A percentile compares a stretch with the other conserved stretches of the same genome.
Evolutionary conservation across 306 rosid genomes (phyloP).

Genomic region (Castanopsis chinensis): DNA sequence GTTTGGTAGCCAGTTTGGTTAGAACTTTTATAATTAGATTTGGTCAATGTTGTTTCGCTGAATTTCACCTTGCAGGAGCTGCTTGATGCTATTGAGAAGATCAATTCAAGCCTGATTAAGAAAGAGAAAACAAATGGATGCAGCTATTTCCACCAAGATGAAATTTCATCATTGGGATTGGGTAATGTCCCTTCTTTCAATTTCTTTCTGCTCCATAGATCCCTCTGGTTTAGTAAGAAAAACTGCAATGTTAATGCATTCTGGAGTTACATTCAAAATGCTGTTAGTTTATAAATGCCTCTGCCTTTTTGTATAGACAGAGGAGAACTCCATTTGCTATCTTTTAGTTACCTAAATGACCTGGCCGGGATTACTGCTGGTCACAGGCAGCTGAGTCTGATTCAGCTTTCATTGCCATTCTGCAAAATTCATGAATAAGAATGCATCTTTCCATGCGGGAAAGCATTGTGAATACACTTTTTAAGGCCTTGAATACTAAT

Average conservation of each 20-base stretch:
- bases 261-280: no score
- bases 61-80: conserved; percentile 52
- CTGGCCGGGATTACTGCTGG: no score
- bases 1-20: not conserved
- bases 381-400: no score
- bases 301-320: no score
- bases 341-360: no score
- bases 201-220: not conserved
- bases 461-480: not conserved
- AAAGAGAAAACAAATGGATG: conserved; percentile 45
- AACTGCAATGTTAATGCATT: not conserved
- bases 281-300: no score
- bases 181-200: conserved; percentile 36
- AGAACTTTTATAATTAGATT: not conserved
- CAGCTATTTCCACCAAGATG: conserved; percentile 70
- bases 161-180: conserved; percentile 68
- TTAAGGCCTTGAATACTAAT: no score
- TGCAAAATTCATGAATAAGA: no score
- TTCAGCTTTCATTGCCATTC: no score
- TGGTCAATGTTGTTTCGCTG: not conserved
- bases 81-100: conserved; percentile 77
- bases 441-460: no score
- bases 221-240: not conserved
- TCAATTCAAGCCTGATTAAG: conserved; percentile 62
- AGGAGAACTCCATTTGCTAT: no score